Conservation (phyloP, 1,284 basidiomycete species). For the Boletus semigastroideus region DNA sequence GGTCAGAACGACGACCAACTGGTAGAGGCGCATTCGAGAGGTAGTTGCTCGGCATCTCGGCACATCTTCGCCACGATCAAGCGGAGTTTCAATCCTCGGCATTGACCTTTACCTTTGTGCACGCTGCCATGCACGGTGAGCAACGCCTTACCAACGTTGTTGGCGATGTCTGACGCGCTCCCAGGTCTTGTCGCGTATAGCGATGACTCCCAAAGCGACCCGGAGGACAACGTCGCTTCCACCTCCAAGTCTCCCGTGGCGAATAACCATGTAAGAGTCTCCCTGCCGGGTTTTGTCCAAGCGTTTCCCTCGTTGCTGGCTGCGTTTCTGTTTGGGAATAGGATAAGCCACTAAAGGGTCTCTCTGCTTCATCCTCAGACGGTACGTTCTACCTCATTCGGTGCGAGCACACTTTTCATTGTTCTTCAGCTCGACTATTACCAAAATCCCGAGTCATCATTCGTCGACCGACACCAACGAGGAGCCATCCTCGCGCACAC, state of each 20-base stretch:
- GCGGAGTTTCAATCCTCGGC: slow-evolving; percentile 27
- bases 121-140: slow-evolving; percentile 43
- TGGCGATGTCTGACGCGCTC: slow-evolving; percentile 5
- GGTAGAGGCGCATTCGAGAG: slow-evolving; percentile 36
- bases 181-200: slow-evolving; percentile 65
- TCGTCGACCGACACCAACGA: slow-evolving; percentile 47
- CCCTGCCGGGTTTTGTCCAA: slow-evolving; percentile 38
- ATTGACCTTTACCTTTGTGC: neutral
- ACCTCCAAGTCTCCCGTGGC: slow-evolving; percentile 21
- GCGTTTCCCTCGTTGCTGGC: slow-evolving; percentile 72
- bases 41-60: slow-evolving; percentile 27
- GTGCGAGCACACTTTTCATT: neutral
- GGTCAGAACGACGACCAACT: slow-evolving; percentile 24
- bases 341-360: slow-evolving; percentile 54
- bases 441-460: slow-evolving; percentile 58
- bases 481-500: slow-evolving; percentile 49
- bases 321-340: slow-evolving; percentile 59
- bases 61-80: slow-evolving; percentile 1
- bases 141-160: slow-evolving; percentile 4
- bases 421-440: slow-evolving; percentile 38
- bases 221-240: slow-evolving; percentile 43
- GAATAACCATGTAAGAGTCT: slow-evolving; percentile 60
- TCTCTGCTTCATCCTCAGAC: slow-evolving; percentile 44
- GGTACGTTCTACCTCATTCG: slow-evolving; percentile 35
- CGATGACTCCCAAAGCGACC: slow-evolving; percentile 62